Percentiles rank a stretch among this genome's conserved stretches.
Evolutionary conservation across 1,139 yeast species (phyloP).

Genomic region (Yamadazyma jaroonii): DNA sequence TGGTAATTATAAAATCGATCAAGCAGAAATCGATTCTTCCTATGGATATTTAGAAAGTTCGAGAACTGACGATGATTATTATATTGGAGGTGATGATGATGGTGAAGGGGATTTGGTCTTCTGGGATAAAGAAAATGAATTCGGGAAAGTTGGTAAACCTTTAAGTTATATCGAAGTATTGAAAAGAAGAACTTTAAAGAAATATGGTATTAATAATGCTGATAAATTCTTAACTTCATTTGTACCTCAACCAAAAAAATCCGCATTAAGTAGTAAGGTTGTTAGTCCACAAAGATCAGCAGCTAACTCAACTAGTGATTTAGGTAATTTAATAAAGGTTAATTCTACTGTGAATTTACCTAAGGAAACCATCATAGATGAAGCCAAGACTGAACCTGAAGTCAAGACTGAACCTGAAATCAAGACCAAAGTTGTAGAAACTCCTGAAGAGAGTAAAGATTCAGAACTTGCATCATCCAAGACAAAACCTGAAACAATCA

Average conservation of each 20-base stretch:
- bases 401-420: slow-evolving; percentile 1
- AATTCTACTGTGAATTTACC: slow-evolving; percentile 35
- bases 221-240: slow-evolving; percentile 40
- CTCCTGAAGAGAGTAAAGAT: slow-evolving; percentile 8
- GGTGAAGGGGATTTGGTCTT: slow-evolving; percentile 41
- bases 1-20: slow-evolving; percentile 53
- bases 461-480: slow-evolving; percentile 6
- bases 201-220: slow-evolving; percentile 33
- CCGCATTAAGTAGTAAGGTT: slow-evolving; percentile 5
- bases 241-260: slow-evolving; percentile 27
- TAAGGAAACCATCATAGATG: slow-evolving; percentile 45
- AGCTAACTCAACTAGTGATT: slow-evolving; percentile 12
- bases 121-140: slow-evolving; percentile 33
- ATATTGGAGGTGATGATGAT: slow-evolving; percentile 50
- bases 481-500: slow-evolving; percentile 4
- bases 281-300: slow-evolving; percentile 12
- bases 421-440: slow-evolving; percentile 5
- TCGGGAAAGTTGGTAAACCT: slow-evolving; percentile 31
- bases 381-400: slow-evolving; percentile 8
- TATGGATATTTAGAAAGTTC: slow-evolving; percentile 30
- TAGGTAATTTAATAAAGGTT: slow-evolving; percentile 30
- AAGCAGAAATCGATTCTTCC: slow-evolving; percentile 30
- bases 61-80: slow-evolving; percentile 43
- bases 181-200: slow-evolving; percentile 48
- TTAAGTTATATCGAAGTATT: slow-evolving; percentile 51